Conservation (phyloP, 2,329 filamentous ascomycete genomes). For the Colletotrichum gigasporum region DNA sequence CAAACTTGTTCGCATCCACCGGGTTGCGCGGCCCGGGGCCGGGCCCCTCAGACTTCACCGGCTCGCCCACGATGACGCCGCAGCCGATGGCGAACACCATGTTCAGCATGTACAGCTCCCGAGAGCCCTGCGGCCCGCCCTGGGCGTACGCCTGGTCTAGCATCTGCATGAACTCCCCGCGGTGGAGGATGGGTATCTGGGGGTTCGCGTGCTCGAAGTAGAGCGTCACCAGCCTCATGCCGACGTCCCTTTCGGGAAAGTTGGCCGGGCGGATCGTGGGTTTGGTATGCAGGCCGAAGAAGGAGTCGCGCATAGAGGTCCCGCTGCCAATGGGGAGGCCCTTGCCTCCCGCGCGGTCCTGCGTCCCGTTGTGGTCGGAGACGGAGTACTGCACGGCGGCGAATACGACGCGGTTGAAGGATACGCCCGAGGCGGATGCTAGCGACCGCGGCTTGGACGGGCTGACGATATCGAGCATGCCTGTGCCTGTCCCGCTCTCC, state of each 20-base stretch:
- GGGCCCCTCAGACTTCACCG: slow-evolving; percentile 57
- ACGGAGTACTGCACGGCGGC: slow-evolving; percentile 85
- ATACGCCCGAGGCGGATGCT: slow-evolving; percentile 88
- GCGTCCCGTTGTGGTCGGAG: slow-evolving; percentile 68
- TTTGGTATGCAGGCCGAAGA: slow-evolving; percentile 94
- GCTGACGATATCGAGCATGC: slow-evolving; percentile 81
- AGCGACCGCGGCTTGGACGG: slow-evolving; percentile 83
- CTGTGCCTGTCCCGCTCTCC: slow-evolving; percentile 38
- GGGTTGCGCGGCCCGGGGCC: slow-evolving; percentile 40
- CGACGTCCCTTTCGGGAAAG: slow-evolving; percentile 83
- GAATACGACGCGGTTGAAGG: slow-evolving; percentile 93
- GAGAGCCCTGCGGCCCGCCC: slow-evolving; percentile 72
- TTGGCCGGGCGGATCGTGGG: slow-evolving; percentile 86
- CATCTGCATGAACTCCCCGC: slow-evolving; percentile 87
- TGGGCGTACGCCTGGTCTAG: slow-evolving; percentile 84
- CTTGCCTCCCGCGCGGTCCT: slow-evolving; percentile 45
- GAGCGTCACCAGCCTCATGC: slow-evolving; percentile 76
- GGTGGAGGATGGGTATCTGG: slow-evolving; percentile 92
- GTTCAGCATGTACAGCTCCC: slow-evolving; percentile 93
- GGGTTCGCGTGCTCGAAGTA: slow-evolving; percentile 98
- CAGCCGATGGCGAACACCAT: slow-evolving; percentile 97
- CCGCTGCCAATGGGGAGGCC: slow-evolving; percentile 61
- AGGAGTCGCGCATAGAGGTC: slow-evolving; percentile 92
- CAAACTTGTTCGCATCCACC: slow-evolving; percentile 42
- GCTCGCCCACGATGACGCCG: slow-evolving; percentile 84